phyloP scores from a whole-genome alignment of 108 stramenopile genomes.

The Conticribra weissflogii region DNA sequence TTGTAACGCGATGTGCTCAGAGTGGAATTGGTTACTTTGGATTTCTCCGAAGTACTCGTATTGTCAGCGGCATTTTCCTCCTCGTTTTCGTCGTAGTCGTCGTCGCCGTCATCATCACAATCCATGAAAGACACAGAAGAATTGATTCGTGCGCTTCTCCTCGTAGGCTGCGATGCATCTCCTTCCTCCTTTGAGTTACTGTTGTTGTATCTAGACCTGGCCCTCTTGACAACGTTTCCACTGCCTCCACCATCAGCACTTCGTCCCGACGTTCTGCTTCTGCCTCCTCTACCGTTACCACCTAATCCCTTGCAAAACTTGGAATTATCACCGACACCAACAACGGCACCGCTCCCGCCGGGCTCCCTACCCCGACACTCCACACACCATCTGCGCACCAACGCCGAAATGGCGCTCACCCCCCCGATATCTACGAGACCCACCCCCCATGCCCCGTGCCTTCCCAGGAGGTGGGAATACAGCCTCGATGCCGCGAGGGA shows the following conservation, averaged over 20 bases:
- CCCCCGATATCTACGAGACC: slow-evolving; percentile 72
- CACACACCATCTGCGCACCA: slow-evolving; percentile 69
- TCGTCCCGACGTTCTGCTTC: slow-evolving; percentile 2
- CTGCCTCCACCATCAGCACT: too few species aligned
- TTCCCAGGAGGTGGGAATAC: slow-evolving; percentile 60
- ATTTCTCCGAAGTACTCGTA: too few species aligned
- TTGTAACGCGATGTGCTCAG: too few species aligned
- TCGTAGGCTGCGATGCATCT: neutral
- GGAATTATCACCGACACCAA: too few species aligned
- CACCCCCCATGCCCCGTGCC: slow-evolving; percentile 69
- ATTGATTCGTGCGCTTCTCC: slow-evolving; percentile 36
- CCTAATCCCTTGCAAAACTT: too few species aligned
- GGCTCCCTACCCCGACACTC: slow-evolving; percentile 51
- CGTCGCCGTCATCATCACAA: slow-evolving; percentile 20
- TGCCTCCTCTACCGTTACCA: too few species aligned
- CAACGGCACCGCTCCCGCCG: too few species aligned
- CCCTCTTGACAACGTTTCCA: too few species aligned
- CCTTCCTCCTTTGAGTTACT: slow-evolving; percentile 14
- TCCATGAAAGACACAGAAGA: slow-evolving; percentile 13
- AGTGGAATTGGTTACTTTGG: too few species aligned
- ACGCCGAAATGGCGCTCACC: slow-evolving; percentile 56
- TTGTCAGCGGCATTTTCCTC: slow-evolving; percentile 6
- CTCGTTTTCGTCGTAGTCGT: slow-evolving; percentile 13
- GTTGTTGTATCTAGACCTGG: slow-evolving; percentile 7
- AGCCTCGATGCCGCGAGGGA: slow-evolving; percentile 53